phyloP scores from a whole-genome alignment of 139 green algal genomes.

The Micractinium conductrix region DNA sequence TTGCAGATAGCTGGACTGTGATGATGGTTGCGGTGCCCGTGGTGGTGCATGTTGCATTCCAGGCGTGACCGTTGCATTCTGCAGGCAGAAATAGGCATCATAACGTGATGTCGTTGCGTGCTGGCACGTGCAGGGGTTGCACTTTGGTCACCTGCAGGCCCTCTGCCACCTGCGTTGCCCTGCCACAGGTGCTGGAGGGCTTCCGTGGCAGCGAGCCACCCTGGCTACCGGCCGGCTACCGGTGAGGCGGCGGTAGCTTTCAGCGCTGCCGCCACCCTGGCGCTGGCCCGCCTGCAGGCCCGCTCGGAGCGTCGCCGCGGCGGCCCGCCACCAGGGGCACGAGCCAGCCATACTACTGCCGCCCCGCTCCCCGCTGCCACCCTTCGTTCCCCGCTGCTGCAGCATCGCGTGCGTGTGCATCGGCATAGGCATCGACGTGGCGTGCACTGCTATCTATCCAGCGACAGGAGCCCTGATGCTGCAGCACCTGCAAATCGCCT shows the following conservation, averaged over 20 bases:
- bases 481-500: neutral
- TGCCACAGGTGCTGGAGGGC: neutral
- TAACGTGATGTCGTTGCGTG: too few species aligned
- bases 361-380: neutral
- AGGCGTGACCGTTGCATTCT: too few species aligned
- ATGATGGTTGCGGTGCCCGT: conserved; percentile 6
- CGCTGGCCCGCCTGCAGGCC: neutral
- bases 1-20: neutral
- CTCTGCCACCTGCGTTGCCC: too few species aligned
- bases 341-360: neutral
- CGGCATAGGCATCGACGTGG: neutral
- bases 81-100: too few species aligned
- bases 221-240: neutral
- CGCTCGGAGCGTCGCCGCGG: too few species aligned
- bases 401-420: conserved; percentile 1
- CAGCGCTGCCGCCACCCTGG: neutral
- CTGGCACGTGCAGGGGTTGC: too few species aligned
- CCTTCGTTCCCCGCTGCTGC: neutral
- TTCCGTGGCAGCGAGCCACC: neutral
- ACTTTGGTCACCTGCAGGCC: too few species aligned
- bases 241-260: neutral
- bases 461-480: neutral
- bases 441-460: neutral
- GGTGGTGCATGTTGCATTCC: neutral
- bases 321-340: neutral